phyloP scores from a whole-genome alignment of 2,329 filamentous ascomycete species.

The Fusarium chaquense region DNA sequence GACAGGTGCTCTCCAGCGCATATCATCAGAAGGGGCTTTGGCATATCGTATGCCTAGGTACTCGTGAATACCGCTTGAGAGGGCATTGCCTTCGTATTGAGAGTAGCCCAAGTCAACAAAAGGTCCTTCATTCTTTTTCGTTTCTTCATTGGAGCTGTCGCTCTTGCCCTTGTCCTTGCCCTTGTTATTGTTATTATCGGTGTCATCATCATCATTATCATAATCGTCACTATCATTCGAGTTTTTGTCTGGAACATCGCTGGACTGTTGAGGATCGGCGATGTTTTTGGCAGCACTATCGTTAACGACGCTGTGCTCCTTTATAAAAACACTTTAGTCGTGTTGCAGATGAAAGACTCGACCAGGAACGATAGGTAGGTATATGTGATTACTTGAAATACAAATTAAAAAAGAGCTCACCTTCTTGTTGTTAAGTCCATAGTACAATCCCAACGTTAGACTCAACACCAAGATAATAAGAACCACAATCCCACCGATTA shows the following conservation, averaged over 20 bases:
- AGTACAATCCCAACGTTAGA: slow-evolving; percentile 39
- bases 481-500: slow-evolving; percentile 16
- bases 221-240: background rate
- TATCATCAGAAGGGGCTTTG: slow-evolving; percentile 61
- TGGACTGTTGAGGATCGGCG: slow-evolving; percentile 5
- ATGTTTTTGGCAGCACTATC: slow-evolving; percentile 1
- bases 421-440: slow-evolving; percentile 36
- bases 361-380: background rate
- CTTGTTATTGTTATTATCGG: slow-evolving; percentile 6
- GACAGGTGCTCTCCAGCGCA: slow-evolving; percentile 64
- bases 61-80: slow-evolving; percentile 57
- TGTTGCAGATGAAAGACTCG: background rate
- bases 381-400: background rate
- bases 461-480: slow-evolving; percentile 27
- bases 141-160: slow-evolving; percentile 2
- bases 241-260: background rate
- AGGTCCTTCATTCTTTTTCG: slow-evolving; percentile 5
- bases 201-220: slow-evolving; percentile 6
- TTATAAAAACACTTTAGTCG: slow-evolving; percentile 20
- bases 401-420: slow-evolving; percentile 17
- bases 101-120: slow-evolving; percentile 59
- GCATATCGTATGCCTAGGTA: slow-evolving; percentile 66
- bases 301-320: slow-evolving; percentile 13
- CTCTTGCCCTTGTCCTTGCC: background rate
- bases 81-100: slow-evolving; percentile 56